These are phyloP conservation scores for Amanita rubescens DNA, from an alignment of 768 basidiomycete genomes.

Conservation along the genomic window DNA sequence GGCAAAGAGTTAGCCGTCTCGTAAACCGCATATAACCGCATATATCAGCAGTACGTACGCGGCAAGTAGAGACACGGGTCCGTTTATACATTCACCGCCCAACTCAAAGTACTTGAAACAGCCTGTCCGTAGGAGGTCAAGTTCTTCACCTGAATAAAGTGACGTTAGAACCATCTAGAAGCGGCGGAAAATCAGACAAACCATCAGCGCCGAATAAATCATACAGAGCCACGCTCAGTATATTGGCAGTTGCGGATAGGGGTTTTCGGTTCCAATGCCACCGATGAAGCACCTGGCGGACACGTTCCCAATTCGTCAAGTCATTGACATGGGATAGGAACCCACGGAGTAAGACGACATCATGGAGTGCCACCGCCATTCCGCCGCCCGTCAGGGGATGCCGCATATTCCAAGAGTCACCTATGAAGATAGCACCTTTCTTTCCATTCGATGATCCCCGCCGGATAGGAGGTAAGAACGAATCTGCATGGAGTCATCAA, in stretches of 20 bases:
- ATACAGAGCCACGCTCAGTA: constrained; percentile 88
- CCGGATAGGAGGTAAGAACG: constrained; percentile 75
- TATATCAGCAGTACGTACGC: constrained; percentile 44
- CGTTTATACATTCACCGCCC: constrained; percentile 83
- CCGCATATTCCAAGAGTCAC: constrained; percentile 99
- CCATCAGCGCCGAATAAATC: constrained; percentile 93
- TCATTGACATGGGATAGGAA: constrained; percentile 44
- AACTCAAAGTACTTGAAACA: constrained; percentile 98
- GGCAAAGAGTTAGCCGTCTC: background rate
- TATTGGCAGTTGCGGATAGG: constrained; percentile 81
- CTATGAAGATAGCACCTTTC: constrained; percentile 76
- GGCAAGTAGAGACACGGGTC: constrained; percentile 85
- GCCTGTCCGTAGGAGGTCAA: constrained; percentile 63
- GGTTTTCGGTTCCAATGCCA: constrained; percentile 90
- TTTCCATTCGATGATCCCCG: constrained; percentile 50
- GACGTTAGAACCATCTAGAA: background rate
- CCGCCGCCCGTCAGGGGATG: constrained; percentile 97
- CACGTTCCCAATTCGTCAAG: constrained; percentile 40
- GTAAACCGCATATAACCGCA: background rate
- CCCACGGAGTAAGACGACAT: constrained; percentile 67
- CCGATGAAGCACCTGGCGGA: constrained; percentile 45
- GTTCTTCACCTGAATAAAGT: constrained; percentile 42
- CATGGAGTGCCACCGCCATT: constrained; percentile 93
- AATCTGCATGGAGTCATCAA: constrained; percentile 72
- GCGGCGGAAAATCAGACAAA: constrained; percentile 1